Evolutionary conservation across 345 rosid species (phyloP), one percentile per base, ranked within the genome.

Genomic region (Sisymbrium altissimum): DNA sequence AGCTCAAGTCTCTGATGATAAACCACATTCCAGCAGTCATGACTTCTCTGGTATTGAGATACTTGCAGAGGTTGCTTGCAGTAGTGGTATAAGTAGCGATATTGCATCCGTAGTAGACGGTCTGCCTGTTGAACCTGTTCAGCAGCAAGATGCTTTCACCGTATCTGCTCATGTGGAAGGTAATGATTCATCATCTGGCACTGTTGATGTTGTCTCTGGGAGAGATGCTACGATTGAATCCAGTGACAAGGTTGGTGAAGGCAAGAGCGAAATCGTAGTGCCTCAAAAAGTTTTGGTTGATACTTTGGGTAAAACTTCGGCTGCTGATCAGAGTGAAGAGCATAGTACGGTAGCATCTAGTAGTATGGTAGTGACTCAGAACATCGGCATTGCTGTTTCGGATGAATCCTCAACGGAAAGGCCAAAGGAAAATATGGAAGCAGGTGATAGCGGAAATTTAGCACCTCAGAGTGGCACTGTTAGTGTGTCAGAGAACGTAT

Each of bases 11-110:
- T 17, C 14, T 19, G 46, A 68, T 50, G 80, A 36, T 29, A 78
- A 54, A 21, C 66, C 53, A 19, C 83, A 64, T 68, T 60, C 39
- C 25, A 33, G 60, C 7, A 72, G 76, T 9, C 81, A 80, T 13
- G 88, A 84, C 74, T 88, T 88, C 80, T 86, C 88, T 52, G 93
- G 93, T 60, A 86, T 86, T 41, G 78, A 83, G 71, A 84, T 88
- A 17, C 93, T 88, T 68, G 89, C 93, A 11, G 80, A 77, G 30
- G 93, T 77, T 30, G 92, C 88, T 63, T 84, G 89, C 67, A 66
- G 66, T 71, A 70, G 75, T 49, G 58, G 73, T 45, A 60, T 83
- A 49, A 63, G 64, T 65, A 58, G 66, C 75, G 81, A 74, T 60
- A 23, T 62, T 50, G 57, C 67, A 52, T 19, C 35, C 21, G 25